Evolutionary conservation across 441 rosid genomes (phyloP), one percentile per base, ranked within the genome.

Genomic region (Gossypium davidsonii): DNA sequence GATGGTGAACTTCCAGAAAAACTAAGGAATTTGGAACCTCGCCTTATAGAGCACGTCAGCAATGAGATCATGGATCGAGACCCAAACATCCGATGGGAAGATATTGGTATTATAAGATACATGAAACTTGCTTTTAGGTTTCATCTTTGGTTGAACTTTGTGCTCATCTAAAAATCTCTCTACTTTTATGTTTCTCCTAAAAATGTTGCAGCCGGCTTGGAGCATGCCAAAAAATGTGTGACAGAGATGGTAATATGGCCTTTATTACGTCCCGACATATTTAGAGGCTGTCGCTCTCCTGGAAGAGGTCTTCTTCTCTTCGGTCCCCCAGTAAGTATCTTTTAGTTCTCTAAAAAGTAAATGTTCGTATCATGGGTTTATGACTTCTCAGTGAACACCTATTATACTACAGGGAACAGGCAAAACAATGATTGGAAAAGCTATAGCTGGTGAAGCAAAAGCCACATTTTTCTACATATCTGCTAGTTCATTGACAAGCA

Each of bases 191-290:
- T 49, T 68, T 49, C 42, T 17, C 46, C 60, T 59, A 73, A 66
- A 64, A 68, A 79, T 78, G 59, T 68, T 79, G 77, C 77, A 92
- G 99, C 97, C 85, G 98, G 99, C 63, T 83, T 95, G 89, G 99
- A 92, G 72, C 96, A 95, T 86, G 99, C 99, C 71, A 92, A 95
- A 86, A 92, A 92, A 80, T 90, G 98, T 83, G 98, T 95, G 60
- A 89, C 95, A 61, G 97, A 92, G 88, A 95, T 95, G 98, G 96
- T 95, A 73, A 90, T 95, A 77, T 95, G 98, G 99, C 98, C 99
- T 31, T 80, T 92, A 77, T 74, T 92, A 78, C 93, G 98, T 66
- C 96, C 98, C 31, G 98, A 95, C 83, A 90, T 95, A 73, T 95
- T 95, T 75, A 88, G 76, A 85, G 99, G 98, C 55, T 91, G 96